Evolutionary conservation across 805 yeast genomes (phyloP), one percentile per base, ranked within the genome.

Genomic region (Zygotorulaspora sp.): DNA sequence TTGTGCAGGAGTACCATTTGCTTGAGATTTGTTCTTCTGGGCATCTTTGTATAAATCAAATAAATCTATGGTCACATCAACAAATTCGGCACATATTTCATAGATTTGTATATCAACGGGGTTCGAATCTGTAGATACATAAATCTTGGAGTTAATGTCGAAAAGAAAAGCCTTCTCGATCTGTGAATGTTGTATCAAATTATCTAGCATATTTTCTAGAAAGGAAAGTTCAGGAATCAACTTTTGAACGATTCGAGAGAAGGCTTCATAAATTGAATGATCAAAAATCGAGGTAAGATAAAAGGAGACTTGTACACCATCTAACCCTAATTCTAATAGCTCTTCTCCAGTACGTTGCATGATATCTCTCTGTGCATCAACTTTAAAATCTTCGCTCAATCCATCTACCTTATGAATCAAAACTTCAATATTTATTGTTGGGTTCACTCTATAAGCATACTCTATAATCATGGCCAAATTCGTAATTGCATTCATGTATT

Each of bases 281-380:
- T 92, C 97, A 61, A 89, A 90, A 30, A 92, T 90, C 1, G 95
- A 83, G 1, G 98, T 92, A 52, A 87, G 69, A 61, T 92, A 92
- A 61, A 87, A 92, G 3, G 90, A 79, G 2, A 90, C 83, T 55
- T 87, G 92, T 12, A 88, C 95, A 15, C 92, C 94, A 53, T 88
- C 95, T 22, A 89, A 67, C 0, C 96, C 97, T 47, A 83, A 74
- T 55, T 89, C 97, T 41, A 83, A 68, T 25, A 92, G 69, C 57
- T 89, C 97, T 62, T 92, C 97, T 8, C 94, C 94, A 0, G 90
- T 87, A 48, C 97, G 71, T 59, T 89, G 96, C 86, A 87, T 88
- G 38, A 92, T 92, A 57, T 92, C 97, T 55, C 97, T 74, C 58
- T 89, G 96, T 8, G 96, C 92, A 59, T 92, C 98, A 35, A 87